Base-by-base conservation (phyloP, 805 yeast genomes). In the Teunomyces gatunensis region DNA sequence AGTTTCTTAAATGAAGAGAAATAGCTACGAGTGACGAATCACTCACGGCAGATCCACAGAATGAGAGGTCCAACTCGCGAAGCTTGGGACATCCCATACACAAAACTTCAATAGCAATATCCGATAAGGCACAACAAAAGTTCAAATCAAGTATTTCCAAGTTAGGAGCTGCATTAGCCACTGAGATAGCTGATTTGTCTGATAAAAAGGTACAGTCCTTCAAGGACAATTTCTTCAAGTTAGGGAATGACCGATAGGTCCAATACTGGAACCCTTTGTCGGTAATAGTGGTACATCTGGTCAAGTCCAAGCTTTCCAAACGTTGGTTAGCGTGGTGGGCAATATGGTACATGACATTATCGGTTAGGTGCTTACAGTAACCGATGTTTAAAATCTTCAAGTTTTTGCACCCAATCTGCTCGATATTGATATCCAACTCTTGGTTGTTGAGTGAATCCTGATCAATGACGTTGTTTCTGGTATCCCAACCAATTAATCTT, bases 1-100 rank as follows among this genome's bases (percentile, higher is more conserved):
- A 62, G 29, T 69, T 58, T 46, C 74, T 66, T 51, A 85, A 65
- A 52, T 81, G 79, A 29, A 79, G 60, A 2, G 87, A 80, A 7
- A 87, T 73, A 0, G 85, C 78, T 32, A 80, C 73, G 34, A 86
- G 61, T 1, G 89, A 81, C 13, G 83, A 75, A 56, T 87, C 92
- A 57, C 89, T 82, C 4, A 87, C 89, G 1, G 92, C 91, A 27
- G 86, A 77, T 3, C 92, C 92, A 64, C 92, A 87, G 57, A 85
- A 87, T 7, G 88, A 81, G 29, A 86, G 61, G 54, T 84, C 84
- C 50, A 87, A 65, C 17, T 65, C 62, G 37, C 70, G 61, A 49
- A 87, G 62, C 5, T 71, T 62, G 42, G 79, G 83, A 57, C 89
- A 85, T n/a, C 87, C 86, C 13, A 83, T 65, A 51, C 86, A 76